phyloP scores from a whole-genome alignment of 2,329 filamentous ascomycete genomes.

The Lasiodiplodia hormozganensis region DNA sequence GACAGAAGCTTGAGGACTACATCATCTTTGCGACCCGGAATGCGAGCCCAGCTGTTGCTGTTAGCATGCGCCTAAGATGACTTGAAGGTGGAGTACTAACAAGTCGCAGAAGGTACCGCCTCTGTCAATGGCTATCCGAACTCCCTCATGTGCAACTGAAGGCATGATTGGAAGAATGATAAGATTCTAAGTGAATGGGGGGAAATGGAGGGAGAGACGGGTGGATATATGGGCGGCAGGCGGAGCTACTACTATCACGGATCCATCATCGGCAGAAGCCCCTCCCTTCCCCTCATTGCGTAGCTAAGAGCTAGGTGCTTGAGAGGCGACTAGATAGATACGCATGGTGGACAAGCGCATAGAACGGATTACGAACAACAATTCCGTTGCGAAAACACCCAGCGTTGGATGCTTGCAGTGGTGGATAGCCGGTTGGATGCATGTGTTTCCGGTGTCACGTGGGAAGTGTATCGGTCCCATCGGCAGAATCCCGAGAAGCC shows the following conservation, averaged over 20 bases:
- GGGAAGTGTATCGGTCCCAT: background rate
- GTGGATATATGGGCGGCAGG: conserved; percentile 20
- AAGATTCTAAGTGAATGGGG: background rate
- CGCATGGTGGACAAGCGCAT: background rate
- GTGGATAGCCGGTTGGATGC: conserved; percentile 9
- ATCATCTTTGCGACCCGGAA: conserved; percentile 86
- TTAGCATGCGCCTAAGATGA: conserved; percentile 27
- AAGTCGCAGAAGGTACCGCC: conserved; percentile 25
- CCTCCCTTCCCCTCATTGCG: conserved; percentile 21
- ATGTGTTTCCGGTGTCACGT: conserved; percentile 12
- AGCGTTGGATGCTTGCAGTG: background rate
- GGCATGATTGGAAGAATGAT: conserved; percentile 4
- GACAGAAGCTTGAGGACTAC: conserved; percentile 46
- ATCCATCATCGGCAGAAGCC: conserved; percentile 20
- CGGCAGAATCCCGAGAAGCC: conserved; percentile 23
- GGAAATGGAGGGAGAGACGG: conserved; percentile 2
- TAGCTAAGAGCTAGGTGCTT: background rate
- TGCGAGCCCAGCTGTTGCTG: conserved; percentile 71
- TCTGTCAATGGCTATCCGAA: conserved; percentile 74
- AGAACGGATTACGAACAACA: background rate
- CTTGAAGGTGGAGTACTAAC: background rate
- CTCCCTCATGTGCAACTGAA: conserved; percentile 52
- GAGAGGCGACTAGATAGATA: conserved; percentile 10
- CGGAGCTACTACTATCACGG: conserved; percentile 23
- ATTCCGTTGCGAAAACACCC: conserved; percentile 8